Evolutionary conservation across 2,329 filamentous ascomycete genomes (phyloP).

Genomic region (Aureobasidium leucospermi): DNA sequence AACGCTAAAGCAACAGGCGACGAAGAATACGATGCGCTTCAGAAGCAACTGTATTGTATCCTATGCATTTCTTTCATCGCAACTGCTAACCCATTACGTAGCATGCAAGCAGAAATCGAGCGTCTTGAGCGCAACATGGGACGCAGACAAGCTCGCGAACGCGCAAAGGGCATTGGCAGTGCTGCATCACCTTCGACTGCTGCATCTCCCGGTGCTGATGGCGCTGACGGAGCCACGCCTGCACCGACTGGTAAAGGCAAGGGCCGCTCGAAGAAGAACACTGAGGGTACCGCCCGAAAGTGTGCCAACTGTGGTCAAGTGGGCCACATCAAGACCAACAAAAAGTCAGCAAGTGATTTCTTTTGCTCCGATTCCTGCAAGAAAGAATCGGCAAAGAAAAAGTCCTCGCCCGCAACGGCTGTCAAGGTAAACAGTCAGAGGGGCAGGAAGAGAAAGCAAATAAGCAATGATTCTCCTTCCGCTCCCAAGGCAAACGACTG

Average conservation of each 20-base stretch:
- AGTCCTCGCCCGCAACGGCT: neutral
- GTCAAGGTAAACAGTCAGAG: constrained; percentile 2
- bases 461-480: constrained; percentile 8
- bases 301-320: constrained; percentile 96
- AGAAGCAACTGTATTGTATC: constrained; percentile 46
- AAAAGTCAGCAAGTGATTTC: constrained; percentile 56
- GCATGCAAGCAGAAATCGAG: constrained; percentile 66
- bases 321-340: constrained; percentile 98
- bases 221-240: constrained; percentile 17
- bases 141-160: constrained; percentile 80
- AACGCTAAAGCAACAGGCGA: constrained; percentile 59
- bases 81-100: constrained; percentile 29
- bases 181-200: constrained; percentile 39
- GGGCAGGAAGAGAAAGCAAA: constrained; percentile 10
- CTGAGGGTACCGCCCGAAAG: constrained; percentile 64
- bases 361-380: constrained; percentile 8
- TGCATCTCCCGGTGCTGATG: constrained; percentile 35
- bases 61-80: neutral
- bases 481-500: constrained; percentile 4
- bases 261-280: constrained; percentile 57
- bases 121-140: constrained; percentile 89
- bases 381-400: constrained; percentile 5
- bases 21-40: constrained; percentile 56
- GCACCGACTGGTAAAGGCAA: constrained; percentile 27
- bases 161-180: constrained; percentile 58